These are phyloP conservation scores for Trichoderma asperellum DNA, from an alignment of 2,329 filamentous ascomycete genomes.

Conservation along the genomic window DNA sequence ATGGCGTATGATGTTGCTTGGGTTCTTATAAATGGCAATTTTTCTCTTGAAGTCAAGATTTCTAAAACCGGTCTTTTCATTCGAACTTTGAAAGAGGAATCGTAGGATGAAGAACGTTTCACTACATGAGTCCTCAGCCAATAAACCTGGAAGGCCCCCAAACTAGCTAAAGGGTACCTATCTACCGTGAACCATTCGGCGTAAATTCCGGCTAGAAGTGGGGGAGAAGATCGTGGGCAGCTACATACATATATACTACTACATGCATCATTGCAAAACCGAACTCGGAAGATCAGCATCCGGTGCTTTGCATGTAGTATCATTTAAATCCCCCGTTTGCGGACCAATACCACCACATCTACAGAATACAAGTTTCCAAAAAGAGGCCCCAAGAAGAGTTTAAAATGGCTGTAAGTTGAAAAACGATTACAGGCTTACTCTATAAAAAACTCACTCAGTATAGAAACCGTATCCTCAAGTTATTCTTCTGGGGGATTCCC, in stretches of 20 bases:
- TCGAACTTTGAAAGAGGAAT: neutral
- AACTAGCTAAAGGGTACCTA: neutral
- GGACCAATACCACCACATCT: neutral
- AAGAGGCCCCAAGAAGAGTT: neutral
- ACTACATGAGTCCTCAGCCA: neutral
- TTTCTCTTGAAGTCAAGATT: neutral
- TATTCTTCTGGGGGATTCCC: conserved; percentile 87
- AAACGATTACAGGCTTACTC: too few relatives aligned
- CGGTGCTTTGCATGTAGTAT: neutral
- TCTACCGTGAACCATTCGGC: neutral
- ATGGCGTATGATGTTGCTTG: neutral
- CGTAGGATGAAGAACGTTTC: neutral
- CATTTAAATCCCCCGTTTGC: neutral
- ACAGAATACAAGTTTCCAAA: neutral
- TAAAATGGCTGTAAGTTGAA: conserved; percentile 34
- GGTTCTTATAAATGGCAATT: neutral
- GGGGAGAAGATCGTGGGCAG: conserved; percentile 1
- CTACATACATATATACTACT: too few relatives aligned
- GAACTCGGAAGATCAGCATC: neutral
- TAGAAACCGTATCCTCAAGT: conserved; percentile 69
- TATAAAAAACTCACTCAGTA: neutral
- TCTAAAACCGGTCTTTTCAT: neutral
- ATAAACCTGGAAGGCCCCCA: neutral
- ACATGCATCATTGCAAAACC: neutral
- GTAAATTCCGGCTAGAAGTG: conserved; percentile 12